Base-by-base conservation (phyloP, 352 stramenopile genomes). In the Plasmopara muralis region DNA sequence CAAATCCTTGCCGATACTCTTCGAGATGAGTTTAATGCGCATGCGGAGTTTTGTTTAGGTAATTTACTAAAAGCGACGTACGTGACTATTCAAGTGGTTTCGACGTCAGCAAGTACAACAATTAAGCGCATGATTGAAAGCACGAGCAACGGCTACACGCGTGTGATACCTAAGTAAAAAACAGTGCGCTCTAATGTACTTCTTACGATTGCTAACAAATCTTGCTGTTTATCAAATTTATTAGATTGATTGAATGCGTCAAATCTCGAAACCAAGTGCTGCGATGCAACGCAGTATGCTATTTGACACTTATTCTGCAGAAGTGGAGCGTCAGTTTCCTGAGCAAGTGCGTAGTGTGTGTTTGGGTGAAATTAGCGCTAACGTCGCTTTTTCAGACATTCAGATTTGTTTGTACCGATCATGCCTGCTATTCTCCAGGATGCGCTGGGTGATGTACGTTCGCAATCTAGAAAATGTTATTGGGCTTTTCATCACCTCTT, bases 11-110 rank as follows among this genome's bases (percentile, higher is more conserved):
- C 81, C 9, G 74, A 71, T 43, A 58, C 62, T 13, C 53, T 93
- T 5, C 63, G 64, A 9, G 83, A 93, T 34, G 79, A 87, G 4
- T 93, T 91, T 44, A 87, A 90, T 29, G 25, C 58, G 1, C 77
- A 89, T 50, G 83, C 80, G n/a, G 83, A 93, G 29, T 70, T 72
- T 43, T 90, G 68, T 57, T 66, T 90, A 29, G 70, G 55, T 1
- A 82, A 74, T 43, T 38, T 92, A n/a, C 53, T 93, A 28, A 93
- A 93, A 53, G 74, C 77, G 12, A 90, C 81, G n/a, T 89, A 84
- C 44, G 79, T 93, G n/a, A 93, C 81, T 20, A 93, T 93, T 15
- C 75, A 87, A 53, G 74, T 93, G 28, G 84, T 93, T 29, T 90
- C 83, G 16, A 89, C 78, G 6, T 55, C 83, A 37, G 82, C 83